Conservation (phyloP, 1,284 basidiomycete species). For the Ganoderma resinaceum region DNA sequence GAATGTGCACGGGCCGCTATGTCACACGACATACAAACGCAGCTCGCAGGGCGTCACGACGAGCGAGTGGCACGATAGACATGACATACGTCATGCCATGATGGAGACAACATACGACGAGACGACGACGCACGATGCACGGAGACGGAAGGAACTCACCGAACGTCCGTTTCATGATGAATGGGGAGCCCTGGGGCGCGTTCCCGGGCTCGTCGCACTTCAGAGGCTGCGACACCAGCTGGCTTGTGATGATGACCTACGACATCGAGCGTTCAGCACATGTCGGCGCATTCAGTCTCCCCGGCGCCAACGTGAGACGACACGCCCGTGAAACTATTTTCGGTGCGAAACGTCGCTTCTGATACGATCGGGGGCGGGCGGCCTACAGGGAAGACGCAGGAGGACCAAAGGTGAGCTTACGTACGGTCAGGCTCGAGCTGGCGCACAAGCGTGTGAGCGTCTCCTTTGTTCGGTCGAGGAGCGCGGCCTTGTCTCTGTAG, state of each 20-base stretch:
- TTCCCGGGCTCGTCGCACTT: conserved; percentile 64
- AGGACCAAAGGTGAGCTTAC: conserved; percentile 25
- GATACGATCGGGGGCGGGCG: conserved; percentile 26
- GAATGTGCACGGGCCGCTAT: neutral
- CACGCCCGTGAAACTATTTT: conserved; percentile 13
- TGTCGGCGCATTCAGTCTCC: neutral
- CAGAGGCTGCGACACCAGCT: conserved; percentile 72
- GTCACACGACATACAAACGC: neutral
- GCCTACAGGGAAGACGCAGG: neutral
- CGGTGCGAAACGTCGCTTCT: conserved; percentile 17
- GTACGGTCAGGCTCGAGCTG: conserved; percentile 59
- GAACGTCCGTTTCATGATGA: conserved; percentile 68
- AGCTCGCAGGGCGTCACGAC: conserved; percentile 2
- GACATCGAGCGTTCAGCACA: neutral
- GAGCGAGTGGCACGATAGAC: conserved; percentile 4
- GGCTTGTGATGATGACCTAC: conserved; percentile 71
- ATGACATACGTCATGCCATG: neutral
- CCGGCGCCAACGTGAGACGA: conserved; percentile 7
- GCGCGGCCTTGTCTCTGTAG: conserved; percentile 46
- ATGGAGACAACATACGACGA: neutral
- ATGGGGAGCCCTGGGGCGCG: conserved; percentile 67
- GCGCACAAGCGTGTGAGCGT: conserved; percentile 56
- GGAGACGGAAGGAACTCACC: conserved; percentile 47
- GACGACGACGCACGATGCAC: neutral
- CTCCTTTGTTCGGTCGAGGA: conserved; percentile 61